phyloP scores from a whole-genome alignment of 345 rosid genomes.

The Populus davidiana region DNA sequence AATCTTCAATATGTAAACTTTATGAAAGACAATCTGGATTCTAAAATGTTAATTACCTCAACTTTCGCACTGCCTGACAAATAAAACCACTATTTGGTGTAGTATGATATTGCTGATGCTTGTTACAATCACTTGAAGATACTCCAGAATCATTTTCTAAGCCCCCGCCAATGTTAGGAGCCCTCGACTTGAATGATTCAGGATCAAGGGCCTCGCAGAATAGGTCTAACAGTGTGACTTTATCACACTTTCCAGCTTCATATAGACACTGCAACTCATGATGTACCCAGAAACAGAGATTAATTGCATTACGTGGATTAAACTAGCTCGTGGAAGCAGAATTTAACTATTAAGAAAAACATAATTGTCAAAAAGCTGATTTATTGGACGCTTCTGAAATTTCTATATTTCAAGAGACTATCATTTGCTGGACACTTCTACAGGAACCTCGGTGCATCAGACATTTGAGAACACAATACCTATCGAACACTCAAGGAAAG shows the following conservation, averaged over 20 bases:
- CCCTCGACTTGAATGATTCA: slow-evolving; percentile 39
- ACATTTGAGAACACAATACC: not conserved
- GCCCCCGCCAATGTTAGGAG: slow-evolving; percentile 13
- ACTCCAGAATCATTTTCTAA: slow-evolving; percentile 13
- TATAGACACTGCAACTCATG: slow-evolving; percentile 58
- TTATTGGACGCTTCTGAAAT: not conserved
- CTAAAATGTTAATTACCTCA: slow-evolving; percentile 51
- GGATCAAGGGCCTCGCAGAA: slow-evolving; percentile 87
- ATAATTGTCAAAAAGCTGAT: not conserved
- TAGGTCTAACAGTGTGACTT: slow-evolving; percentile 66
- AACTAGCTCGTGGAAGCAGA: slow-evolving; percentile 3
- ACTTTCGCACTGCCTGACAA: slow-evolving; percentile 45
- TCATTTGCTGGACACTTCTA: not conserved
- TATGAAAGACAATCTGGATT: slow-evolving; percentile 3
- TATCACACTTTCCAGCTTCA: slow-evolving; percentile 63
- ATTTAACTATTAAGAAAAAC: slow-evolving; percentile 1
- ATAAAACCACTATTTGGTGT: slow-evolving; percentile 36
- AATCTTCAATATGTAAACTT: not conserved
- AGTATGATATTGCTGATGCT: slow-evolving; percentile 21
- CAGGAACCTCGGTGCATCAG: not conserved
- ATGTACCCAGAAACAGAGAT: slow-evolving; percentile 14
- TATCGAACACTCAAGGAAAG: not conserved
- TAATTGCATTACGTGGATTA: slow-evolving; percentile 10
- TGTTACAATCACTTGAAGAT: slow-evolving; percentile 22
- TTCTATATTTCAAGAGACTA: not conserved